Conservation (phyloP, 768 basidiomycete species). For the Termitomyces sp. region DNA sequence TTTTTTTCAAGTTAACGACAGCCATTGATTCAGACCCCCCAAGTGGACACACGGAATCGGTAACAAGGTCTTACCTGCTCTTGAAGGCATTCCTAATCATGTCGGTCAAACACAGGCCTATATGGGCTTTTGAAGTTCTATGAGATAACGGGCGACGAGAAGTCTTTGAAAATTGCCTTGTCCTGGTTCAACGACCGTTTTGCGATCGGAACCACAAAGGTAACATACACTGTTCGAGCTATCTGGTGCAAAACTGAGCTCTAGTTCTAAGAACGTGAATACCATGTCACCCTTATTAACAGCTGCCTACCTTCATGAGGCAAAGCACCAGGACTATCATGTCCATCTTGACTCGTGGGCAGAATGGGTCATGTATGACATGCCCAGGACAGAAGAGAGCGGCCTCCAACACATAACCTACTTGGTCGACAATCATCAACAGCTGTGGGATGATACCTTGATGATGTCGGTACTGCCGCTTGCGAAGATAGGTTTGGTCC, state of each 20-base stretch:
- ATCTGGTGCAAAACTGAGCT: background rate
- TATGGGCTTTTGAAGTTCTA: slow-evolving; percentile 39
- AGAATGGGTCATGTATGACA: slow-evolving; percentile 48
- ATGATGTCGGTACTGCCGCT: slow-evolving; percentile 59
- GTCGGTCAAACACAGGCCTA: slow-evolving; percentile 23
- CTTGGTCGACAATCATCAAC: slow-evolving; percentile 36
- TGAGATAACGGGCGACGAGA: slow-evolving; percentile 35
- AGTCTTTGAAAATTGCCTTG: slow-evolving; percentile 35
- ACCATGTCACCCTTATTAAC: slow-evolving; percentile 52
- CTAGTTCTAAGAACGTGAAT: slow-evolving; percentile 43
- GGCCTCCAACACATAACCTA: slow-evolving; percentile 49
- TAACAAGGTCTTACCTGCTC: slow-evolving; percentile 5
- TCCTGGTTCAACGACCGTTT: slow-evolving; percentile 50
- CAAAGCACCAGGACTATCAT: slow-evolving; percentile 28
- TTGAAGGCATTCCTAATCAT: background rate
- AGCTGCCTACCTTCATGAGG: slow-evolving; percentile 39
- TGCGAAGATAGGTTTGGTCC: slow-evolving; percentile 51
- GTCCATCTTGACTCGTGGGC: slow-evolving; percentile 45
- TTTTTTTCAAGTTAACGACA: background rate
- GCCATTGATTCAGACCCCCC: background rate
- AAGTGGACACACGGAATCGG: slow-evolving; percentile 46
- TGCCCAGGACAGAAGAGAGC: slow-evolving; percentile 42
- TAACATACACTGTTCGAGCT: slow-evolving; percentile 6
- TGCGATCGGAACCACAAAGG: slow-evolving; percentile 47
- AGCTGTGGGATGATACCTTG: slow-evolving; percentile 56